Evolutionary conservation across 345 rosid species (phyloP).

Genomic region (Fremontodendron californicum): DNA sequence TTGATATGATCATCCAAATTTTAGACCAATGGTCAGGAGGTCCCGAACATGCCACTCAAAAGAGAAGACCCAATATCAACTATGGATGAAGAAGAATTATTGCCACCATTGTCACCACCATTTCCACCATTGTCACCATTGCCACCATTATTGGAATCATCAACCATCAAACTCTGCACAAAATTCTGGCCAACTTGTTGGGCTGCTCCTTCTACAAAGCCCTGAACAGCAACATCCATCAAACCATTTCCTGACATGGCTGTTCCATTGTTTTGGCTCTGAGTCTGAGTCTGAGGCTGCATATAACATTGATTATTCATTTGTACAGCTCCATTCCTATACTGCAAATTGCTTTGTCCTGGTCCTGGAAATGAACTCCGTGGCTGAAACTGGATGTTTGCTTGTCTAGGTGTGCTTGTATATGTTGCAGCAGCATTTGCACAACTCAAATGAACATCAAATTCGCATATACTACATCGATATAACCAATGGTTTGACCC

Average conservation of each 20-base stretch:
- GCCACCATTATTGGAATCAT: constrained; percentile 6
- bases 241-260: constrained; percentile 5
- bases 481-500: constrained; percentile 62
- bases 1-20: background rate
- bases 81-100: background rate
- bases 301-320: constrained; percentile 3
- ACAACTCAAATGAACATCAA: constrained; percentile 59
- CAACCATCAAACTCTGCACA: constrained; percentile 17
- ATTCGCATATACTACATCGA: constrained; percentile 46
- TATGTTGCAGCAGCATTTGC: constrained; percentile 5
- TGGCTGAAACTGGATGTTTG: constrained; percentile 24
- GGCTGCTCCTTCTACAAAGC: constrained; percentile 21
- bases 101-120: background rate
- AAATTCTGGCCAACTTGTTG: constrained; percentile 29
- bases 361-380: constrained; percentile 27
- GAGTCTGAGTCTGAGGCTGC: background rate
- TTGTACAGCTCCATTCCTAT: background rate
- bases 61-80: background rate
- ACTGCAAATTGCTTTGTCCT: constrained; percentile 4
- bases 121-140: background rate
- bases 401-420: constrained; percentile 7
- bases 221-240: constrained; percentile 13
- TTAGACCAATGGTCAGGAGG: background rate
- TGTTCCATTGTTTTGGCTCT: background rate
- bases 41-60: background rate